Base-by-base conservation (phyloP, 2,329 filamentous ascomycete species). In the Trichophyton rubrum region DNA sequence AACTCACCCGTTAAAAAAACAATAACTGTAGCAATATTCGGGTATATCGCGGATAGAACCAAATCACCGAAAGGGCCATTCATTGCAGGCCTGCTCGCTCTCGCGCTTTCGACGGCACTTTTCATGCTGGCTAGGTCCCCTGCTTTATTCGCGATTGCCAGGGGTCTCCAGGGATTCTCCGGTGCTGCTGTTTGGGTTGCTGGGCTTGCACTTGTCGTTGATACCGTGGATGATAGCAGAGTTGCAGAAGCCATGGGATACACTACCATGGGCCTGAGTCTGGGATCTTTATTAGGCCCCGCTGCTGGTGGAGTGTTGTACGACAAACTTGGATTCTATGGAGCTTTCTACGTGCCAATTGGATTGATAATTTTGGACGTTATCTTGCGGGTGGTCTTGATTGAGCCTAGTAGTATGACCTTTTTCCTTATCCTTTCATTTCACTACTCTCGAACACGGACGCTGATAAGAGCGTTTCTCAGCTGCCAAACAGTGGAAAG, bases 191-290 rank as follows among this genome's bases (percentile, higher is more conserved):
- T 85, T 0, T 84, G 82, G 78, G 83, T 80, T 0, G 78, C 82
- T 8, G 80, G 82, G 0, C 70, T 85, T 9, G 80, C 83, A 1
- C 74, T 86, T 62, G 75, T 82, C 43, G 71, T 83, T 3, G 83
- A 85, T 66, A 83, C 82, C 0, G 82, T 85, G 5, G 75, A 78
- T 0, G 75, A 73, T 1, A 74, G 80, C 57, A 80, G 82, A 55
- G 68, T 86, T 41, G 84, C 83, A 1, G 84, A 83, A 67, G 80
- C 80, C 1, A 80, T 86, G 66, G 84, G 84, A 13, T 79, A 79
- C 53, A 77, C 81, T 64, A 68, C 73, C 68, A 80, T 80, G 62
- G 79, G 85, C 63, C 80, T 84, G 58, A 80, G 79, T 0, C 74
- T 83, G 0, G 83, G 83, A 0, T 78, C 79, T 47, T 71, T 86